Conservation (phyloP, 176 grass and related monocot genomes). For the Oryza punctata region DNA sequence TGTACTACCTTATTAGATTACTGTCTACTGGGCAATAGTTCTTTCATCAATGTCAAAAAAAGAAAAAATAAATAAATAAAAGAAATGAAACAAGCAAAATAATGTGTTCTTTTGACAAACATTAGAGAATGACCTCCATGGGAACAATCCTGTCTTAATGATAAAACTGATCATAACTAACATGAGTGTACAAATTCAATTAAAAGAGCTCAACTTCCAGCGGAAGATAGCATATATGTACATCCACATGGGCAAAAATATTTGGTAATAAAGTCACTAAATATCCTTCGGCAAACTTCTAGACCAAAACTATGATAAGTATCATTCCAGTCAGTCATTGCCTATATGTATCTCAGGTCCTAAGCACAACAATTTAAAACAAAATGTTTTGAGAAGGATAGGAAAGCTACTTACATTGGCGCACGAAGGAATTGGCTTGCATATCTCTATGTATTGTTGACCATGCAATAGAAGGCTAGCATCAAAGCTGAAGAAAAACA, state of each 20-base stretch:
- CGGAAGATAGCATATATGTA: background rate
- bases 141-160: background rate
- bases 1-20: background rate
- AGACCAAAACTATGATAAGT: background rate
- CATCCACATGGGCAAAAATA: background rate
- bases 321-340: background rate
- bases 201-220: constrained; percentile 3
- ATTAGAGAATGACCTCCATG: background rate
- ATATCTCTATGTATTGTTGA: constrained; percentile 98
- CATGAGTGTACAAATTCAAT: background rate
- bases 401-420: constrained; percentile 55
- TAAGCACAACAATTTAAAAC: constrained; percentile 6
- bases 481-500: constrained; percentile 60
- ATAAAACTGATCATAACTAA: background rate
- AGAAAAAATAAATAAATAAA: too few species aligned
- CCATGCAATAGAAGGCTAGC: constrained; percentile 79
- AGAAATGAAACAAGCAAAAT: background rate
- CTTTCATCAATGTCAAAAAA: background rate
- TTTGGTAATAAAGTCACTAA: background rate
- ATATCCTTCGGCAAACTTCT: background rate
- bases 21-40: background rate
- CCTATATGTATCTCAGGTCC: constrained; percentile 6
- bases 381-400: background rate
- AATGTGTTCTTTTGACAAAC: constrained; percentile 4
- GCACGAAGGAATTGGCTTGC: constrained; percentile 65